phyloP scores from a whole-genome alignment of 352 stramenopile species.

The Phytophthora rubi region DNA sequence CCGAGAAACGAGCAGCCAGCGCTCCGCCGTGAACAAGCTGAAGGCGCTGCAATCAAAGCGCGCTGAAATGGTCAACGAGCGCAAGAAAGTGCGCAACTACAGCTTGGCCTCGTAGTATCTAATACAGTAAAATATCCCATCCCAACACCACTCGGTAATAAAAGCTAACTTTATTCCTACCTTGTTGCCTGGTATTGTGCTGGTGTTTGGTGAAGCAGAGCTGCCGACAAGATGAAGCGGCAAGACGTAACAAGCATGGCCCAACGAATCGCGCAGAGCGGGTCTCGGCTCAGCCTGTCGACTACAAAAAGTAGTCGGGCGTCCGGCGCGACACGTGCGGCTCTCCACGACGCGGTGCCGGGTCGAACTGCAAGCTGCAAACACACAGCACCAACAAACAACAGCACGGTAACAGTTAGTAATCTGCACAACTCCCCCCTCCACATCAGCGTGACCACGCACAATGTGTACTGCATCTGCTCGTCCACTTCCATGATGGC shows the following conservation, averaged over 20 bases:
- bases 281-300: conserved; percentile 6
- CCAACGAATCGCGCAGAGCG: conserved; percentile 1
- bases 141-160: conserved; percentile 12
- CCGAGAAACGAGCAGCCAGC: conserved; percentile 69
- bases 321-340: conserved; percentile 93
- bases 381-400: neutral
- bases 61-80: conserved; percentile 76
- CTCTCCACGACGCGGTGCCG: conserved; percentile 92
- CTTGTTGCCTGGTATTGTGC: conserved; percentile 31
- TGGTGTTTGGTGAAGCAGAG: conserved; percentile 19
- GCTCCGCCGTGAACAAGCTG: conserved; percentile 66
- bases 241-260: conserved; percentile 29
- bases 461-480: conserved; percentile 96
- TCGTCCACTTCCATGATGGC: conserved; percentile 98
- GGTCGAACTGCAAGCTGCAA: conserved; percentile 94
- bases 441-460: conserved; percentile 33
- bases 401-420: neutral
- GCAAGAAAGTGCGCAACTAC: conserved; percentile 86
- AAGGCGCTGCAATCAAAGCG: conserved; percentile 77
- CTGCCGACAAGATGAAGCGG: conserved; percentile 29
- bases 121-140: neutral
- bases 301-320: conserved; percentile 96
- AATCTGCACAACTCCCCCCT: neutral
- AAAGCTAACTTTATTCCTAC: conserved; percentile 48
- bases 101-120: conserved; percentile 49